Percentiles rank a stretch among this genome's conserved stretches.
phyloP scores from a whole-genome alignment of 2,329 filamentous ascomycete genomes.

The Microdochium trichocladiopsis region DNA sequence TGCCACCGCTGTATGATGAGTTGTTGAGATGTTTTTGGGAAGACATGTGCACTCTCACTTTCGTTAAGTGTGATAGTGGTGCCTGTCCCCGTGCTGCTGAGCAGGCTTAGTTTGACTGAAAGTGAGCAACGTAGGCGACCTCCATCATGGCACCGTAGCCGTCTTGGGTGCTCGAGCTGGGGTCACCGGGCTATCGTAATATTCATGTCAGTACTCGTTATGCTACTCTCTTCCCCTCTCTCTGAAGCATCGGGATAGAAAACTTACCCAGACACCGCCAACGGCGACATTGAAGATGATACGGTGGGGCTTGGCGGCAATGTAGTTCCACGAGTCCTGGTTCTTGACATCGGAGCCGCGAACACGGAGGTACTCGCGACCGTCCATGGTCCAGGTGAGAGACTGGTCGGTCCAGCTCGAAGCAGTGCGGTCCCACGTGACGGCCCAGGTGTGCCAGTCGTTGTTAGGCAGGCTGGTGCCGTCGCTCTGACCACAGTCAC shows the following conservation, averaged over 20 bases:
- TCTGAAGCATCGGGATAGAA: too few species aligned
- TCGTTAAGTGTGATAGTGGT: too few species aligned
- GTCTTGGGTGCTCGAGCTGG: conserved; percentile 36
- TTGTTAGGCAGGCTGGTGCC: conserved; percentile 37
- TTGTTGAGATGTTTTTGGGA: too few species aligned
- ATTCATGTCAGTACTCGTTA: background rate
- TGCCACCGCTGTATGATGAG: too few species aligned
- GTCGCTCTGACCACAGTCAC: conserved; percentile 38
- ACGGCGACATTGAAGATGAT: conserved; percentile 42
- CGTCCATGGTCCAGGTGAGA: conserved; percentile 42
- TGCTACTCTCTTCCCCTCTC: too few species aligned
- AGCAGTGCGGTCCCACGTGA: conserved; percentile 37
- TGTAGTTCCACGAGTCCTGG: conserved; percentile 32
- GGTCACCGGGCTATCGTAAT: conserved; percentile 34
- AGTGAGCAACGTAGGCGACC: conserved; percentile 39
- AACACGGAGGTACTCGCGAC: conserved; percentile 32
- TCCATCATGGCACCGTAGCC: conserved; percentile 44
- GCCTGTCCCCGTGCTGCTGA: background rate
- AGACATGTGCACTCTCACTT: too few species aligned
- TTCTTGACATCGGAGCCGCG: conserved; percentile 32
- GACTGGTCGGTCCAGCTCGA: conserved; percentile 35
- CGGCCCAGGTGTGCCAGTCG: conserved; percentile 40
- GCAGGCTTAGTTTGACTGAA: conserved; percentile 8
- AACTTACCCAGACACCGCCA: conserved; percentile 34
- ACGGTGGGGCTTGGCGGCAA: conserved; percentile 34